Evolutionary conservation across 805 yeast genomes (phyloP).

Genomic region (Ogataea ramenticola): DNA sequence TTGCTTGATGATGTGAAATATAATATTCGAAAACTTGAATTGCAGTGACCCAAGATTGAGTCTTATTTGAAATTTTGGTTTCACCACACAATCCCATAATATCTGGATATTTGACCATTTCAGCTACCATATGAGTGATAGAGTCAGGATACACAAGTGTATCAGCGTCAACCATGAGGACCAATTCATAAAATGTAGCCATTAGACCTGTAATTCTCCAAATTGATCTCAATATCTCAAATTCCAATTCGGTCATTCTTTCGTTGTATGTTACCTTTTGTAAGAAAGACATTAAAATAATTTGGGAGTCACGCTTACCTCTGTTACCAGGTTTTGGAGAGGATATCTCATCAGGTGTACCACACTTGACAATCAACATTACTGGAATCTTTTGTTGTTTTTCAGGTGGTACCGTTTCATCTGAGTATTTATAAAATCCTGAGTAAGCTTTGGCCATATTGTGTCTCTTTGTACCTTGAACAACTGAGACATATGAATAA

Average conservation of each 20-base stretch:
- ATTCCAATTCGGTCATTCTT: conserved; percentile 88
- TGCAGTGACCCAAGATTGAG: conserved; percentile 81
- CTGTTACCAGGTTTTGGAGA: conserved; percentile 83
- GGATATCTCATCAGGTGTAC: conserved; percentile 71
- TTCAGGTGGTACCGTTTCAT: conserved; percentile 63
- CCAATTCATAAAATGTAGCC: conserved; percentile 74
- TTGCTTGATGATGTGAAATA: conserved; percentile 89
- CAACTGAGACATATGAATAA: conserved; percentile 89
- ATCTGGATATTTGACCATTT: conserved; percentile 78
- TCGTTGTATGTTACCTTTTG: conserved; percentile 87
- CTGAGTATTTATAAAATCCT: conserved; percentile 86
- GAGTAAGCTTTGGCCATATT: conserved; percentile 96
- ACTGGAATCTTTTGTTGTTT: conserved; percentile 85
- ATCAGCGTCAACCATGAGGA: conserved; percentile 93
- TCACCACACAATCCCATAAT: conserved; percentile 95
- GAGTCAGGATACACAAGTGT: conserved; percentile 84
- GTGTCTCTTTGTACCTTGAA: conserved; percentile 89
- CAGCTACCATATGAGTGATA: conserved; percentile 82
- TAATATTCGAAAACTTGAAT: conserved; percentile 92
- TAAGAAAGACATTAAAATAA: conserved; percentile 82
- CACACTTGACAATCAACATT: conserved; percentile 75
- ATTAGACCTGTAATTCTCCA: conserved; percentile 83
- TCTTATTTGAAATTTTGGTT: conserved; percentile 81
- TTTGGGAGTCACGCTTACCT: conserved; percentile 94
- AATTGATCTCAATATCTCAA: conserved; percentile 62